Percentiles rank a stretch among this genome's conserved stretches.
phyloP scores from a whole-genome alignment of 2,329 filamentous ascomycete species.

The Penicillium sp. region DNA sequence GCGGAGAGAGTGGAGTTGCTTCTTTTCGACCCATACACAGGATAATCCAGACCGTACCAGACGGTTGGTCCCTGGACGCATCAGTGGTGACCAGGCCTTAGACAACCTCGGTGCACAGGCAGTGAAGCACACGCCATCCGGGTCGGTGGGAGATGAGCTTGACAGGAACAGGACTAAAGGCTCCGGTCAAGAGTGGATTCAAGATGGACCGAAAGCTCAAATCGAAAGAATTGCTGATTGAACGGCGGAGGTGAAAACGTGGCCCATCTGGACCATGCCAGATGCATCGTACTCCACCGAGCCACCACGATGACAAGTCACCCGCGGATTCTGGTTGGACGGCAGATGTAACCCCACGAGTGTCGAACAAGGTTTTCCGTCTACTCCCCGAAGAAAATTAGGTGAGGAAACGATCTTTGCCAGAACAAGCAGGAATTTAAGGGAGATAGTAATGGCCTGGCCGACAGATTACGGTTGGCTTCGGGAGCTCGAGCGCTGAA shows the following conservation, averaged over 20 bases:
- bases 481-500: slow-evolving; percentile 13
- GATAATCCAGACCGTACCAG: background rate
- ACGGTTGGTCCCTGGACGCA: slow-evolving; percentile 3
- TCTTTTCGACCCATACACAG: background rate
- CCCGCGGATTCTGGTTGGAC: slow-evolving; percentile 13
- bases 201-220: slow-evolving; percentile 5
- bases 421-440: slow-evolving; percentile 8
- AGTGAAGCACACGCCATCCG: background rate
- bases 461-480: slow-evolving; percentile 5
- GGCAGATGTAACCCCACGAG: slow-evolving; percentile 6
- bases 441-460: slow-evolving; percentile 1
- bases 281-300: slow-evolving; percentile 14
- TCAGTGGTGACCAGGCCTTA: slow-evolving; percentile 11
- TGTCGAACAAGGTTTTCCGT: slow-evolving; percentile 12
- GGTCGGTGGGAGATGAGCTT: slow-evolving; percentile 17
- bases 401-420: slow-evolving; percentile 8
- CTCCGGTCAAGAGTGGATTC: slow-evolving; percentile 1
- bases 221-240: slow-evolving; percentile 1
- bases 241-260: slow-evolving; percentile 3
- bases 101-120: slow-evolving; percentile 11
- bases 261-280: slow-evolving; percentile 3
- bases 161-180: slow-evolving; percentile 1
- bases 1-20: slow-evolving; percentile 7
- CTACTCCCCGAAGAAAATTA: slow-evolving; percentile 8
- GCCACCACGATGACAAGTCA: slow-evolving; percentile 10